Base-by-base conservation (phyloP, 2,329 filamentous ascomycete species). In the Aureobasidium sp. region DNA sequence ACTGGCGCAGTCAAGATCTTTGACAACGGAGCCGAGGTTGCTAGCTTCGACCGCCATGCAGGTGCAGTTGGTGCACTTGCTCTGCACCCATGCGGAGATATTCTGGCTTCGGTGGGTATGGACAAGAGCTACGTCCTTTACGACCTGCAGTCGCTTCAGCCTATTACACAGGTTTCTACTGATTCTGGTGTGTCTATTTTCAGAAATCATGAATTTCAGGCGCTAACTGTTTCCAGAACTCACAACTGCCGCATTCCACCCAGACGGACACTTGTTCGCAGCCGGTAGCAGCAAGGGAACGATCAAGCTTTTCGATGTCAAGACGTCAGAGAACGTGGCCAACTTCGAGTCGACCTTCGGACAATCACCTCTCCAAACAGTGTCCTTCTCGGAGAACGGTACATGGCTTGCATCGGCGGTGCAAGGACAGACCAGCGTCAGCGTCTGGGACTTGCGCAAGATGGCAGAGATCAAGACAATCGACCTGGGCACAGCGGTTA, bases 111-210 rank as follows among this genome's bases (percentile, higher is more conserved):
- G 0, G 89, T 94, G 37, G 92, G 93, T 53, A 83, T 86, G 1
- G 94, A 99, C 74, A 97, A 96, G 83, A 93, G 89, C 74, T 91
- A 96, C 70, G 85, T 92, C 1, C 85, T 97, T 65, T 97, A 97
- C 75, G 91, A 97, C 67, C 75, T 97, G 42, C 75, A 81, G 22
- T 81, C 79, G 4, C 80, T 85, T 70, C 84, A 86, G 70, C 84
- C 86, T 29, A 84, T 92, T 51, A 88, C 87, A 61, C 90, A 93
- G 67, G 84, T 92, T 45, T 94, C 88, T 73, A 88, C 87, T 27
- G 87, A 93, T 74, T 83, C 88, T 66, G 84, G 91, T 94, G 84
- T 76, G 87, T 81, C 11, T 48, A 20, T 15, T 20, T 20, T 4
- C 15, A 36, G 7, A 6, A 20, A 20, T 4, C 17, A 42, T 1